Conservation (phyloP, 371 early-diverging fungal genomes). For the Mortierella sp. region DNA sequence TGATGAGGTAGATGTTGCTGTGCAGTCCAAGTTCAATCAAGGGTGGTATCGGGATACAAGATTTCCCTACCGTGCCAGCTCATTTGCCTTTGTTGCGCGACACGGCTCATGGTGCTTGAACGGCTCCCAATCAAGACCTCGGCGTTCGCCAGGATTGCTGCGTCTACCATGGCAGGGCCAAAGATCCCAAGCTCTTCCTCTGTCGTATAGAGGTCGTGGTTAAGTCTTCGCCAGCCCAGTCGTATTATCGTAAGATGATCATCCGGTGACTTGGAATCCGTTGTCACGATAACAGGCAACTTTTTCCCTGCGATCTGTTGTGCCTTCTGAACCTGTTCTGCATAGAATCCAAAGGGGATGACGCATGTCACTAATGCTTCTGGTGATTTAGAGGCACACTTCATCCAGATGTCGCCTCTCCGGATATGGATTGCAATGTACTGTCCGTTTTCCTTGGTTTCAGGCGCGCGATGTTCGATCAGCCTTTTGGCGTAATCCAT, state of each 20-base stretch:
- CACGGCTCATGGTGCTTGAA: conserved; percentile 25
- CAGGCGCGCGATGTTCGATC: conserved; percentile 30
- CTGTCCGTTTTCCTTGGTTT: conserved; percentile 11
- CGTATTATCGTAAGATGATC: conserved; percentile 14
- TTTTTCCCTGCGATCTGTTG: conserved; percentile 10
- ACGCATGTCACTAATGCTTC: conserved; percentile 3
- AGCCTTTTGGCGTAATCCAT: conserved; percentile 17
- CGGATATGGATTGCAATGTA: conserved; percentile 43
- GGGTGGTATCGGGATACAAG: too few relatives aligned
- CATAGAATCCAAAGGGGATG: conserved; percentile 14
- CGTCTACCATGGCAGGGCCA: conserved; percentile 36
- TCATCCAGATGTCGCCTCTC: conserved; percentile 22
- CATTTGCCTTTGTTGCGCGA: conserved; percentile 19
- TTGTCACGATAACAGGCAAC: conserved; percentile 33
- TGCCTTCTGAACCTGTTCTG: conserved; percentile 18
- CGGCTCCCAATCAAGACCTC: conserved; percentile 24
- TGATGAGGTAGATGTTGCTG: too few relatives aligned
- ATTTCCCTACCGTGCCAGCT: conserved; percentile 17
- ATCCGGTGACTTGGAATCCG: conserved; percentile 16
- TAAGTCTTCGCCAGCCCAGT: conserved; percentile 36
- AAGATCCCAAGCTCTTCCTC: conserved; percentile 15
- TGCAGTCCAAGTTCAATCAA: too few relatives aligned
- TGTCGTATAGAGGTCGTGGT: conserved; percentile 22
- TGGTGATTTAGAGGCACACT: conserved; percentile 1
- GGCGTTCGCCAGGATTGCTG: conserved; percentile 39